These are phyloP conservation scores for Boletellus sp. DNA, from an alignment of 768 basidiomycete species.

Conservation along the genomic window DNA sequence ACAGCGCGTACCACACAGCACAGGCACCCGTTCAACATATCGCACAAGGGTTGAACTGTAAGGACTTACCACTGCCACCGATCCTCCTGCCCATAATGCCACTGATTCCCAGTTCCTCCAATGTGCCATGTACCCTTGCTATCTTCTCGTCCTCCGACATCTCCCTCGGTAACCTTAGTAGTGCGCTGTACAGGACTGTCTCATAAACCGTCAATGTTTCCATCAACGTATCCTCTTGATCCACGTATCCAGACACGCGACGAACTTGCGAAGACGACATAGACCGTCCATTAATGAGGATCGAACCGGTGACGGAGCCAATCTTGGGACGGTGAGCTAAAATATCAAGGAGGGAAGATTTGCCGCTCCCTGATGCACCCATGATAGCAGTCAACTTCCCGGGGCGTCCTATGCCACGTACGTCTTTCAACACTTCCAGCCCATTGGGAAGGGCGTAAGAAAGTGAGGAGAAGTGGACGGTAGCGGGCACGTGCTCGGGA, in stretches of 20 bases:
- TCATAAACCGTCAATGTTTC: constrained; percentile 97
- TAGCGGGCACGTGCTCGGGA: constrained; percentile 87
- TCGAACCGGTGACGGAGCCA: constrained; percentile 67
- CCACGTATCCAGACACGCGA: constrained; percentile 89
- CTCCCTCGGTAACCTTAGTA: constrained; percentile 85
- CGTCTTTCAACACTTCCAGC: constrained; percentile 69
- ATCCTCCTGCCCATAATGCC: constrained; percentile 88
- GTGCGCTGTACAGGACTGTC: constrained; percentile 90
- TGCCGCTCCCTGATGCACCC: constrained; percentile 96
- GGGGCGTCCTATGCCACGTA: constrained; percentile 80
- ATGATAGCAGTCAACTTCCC: constrained; percentile 94
- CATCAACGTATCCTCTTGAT: constrained; percentile 98
- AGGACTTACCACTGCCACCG: constrained; percentile 72
- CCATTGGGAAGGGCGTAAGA: constrained; percentile 67
- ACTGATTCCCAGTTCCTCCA: constrained; percentile 93
- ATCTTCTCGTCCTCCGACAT: constrained; percentile 97
- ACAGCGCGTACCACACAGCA: background rate
- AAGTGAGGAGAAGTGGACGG: constrained; percentile 84
- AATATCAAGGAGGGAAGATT: constrained; percentile 95
- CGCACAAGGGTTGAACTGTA: background rate
- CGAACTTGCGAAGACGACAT: constrained; percentile 74
- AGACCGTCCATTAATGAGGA: constrained; percentile 81
- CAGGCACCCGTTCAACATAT: constrained; percentile 1
- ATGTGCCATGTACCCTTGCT: constrained; percentile 88
- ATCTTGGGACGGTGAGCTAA: constrained; percentile 87